Evolutionary conservation across 306 rosid species (phyloP).

Genomic region (Prunus kanzakura): DNA sequence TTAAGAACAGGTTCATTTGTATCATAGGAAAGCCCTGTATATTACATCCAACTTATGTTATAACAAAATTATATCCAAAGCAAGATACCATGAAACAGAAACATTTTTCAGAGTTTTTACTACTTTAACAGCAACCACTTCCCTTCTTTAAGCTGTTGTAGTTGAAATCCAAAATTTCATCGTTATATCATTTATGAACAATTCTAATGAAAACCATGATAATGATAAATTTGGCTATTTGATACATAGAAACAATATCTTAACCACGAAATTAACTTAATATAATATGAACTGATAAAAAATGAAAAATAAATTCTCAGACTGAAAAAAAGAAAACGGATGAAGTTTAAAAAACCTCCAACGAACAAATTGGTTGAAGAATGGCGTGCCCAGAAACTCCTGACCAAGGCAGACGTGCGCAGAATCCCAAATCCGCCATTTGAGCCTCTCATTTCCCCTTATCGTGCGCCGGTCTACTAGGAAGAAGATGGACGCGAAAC

Average conservation of each 20-base stretch:
- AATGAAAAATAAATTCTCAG: background rate
- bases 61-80: background rate
- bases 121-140: background rate
- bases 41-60: background rate
- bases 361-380: conserved; percentile 47
- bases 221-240: background rate
- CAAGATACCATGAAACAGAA: background rate
- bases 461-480: background rate
- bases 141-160: background rate
- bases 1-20: conserved; percentile 63
- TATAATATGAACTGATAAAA: background rate
- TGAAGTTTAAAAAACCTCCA: conserved; percentile 33
- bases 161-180: background rate
- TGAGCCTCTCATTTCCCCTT: conserved; percentile 20
- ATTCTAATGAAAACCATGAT: background rate
- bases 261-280: background rate
- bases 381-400: conserved; percentile 24
- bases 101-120: too few relatives aligned
- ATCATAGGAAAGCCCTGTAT: conserved; percentile 58
- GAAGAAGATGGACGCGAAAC: background rate
- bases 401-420: conserved; percentile 14
- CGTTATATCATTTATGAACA: background rate
- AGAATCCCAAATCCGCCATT: conserved; percentile 18
- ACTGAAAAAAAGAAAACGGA: background rate
- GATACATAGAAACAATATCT: background rate